phyloP scores from a whole-genome alignment of 768 basidiomycete genomes.

The Mycena kentingensis region DNA sequence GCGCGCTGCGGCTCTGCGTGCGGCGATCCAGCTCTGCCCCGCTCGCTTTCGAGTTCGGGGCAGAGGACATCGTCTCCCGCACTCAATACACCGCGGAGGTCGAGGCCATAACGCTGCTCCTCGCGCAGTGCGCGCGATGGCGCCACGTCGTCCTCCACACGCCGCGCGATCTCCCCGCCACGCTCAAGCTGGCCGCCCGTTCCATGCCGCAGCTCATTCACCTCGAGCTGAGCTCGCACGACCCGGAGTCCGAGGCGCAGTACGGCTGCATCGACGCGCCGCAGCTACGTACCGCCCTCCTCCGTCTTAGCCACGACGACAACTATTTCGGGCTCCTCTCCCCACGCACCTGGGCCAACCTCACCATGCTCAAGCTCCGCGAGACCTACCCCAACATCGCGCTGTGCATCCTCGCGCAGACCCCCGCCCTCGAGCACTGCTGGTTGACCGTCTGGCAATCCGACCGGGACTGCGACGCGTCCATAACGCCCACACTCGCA shows the following conservation, averaged over 20 bases:
- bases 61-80: neutral
- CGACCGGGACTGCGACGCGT: too few species aligned
- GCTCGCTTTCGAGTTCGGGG: neutral
- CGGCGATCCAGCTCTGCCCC: neutral
- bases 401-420: neutral
- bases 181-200: neutral
- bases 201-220: neutral
- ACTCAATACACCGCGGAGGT: neutral
- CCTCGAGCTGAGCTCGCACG: neutral
- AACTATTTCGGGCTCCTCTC: neutral
- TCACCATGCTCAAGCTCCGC: neutral
- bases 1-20: neutral
- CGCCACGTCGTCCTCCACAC: neutral
- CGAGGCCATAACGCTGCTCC: neutral
- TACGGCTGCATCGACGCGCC: neutral
- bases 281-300: neutral
- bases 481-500: too few species aligned
- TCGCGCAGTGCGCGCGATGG: neutral
- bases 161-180: neutral
- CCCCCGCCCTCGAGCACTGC: neutral
- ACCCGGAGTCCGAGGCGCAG: neutral
- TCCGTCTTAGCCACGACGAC: neutral
- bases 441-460: neutral
- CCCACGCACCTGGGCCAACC: neutral
- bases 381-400: neutral